Evolutionary conservation across 2,329 filamentous ascomycete genomes (phyloP), one percentile per base, ranked within the genome.

Genomic region (Chaetomiaceae sp.): DNA sequence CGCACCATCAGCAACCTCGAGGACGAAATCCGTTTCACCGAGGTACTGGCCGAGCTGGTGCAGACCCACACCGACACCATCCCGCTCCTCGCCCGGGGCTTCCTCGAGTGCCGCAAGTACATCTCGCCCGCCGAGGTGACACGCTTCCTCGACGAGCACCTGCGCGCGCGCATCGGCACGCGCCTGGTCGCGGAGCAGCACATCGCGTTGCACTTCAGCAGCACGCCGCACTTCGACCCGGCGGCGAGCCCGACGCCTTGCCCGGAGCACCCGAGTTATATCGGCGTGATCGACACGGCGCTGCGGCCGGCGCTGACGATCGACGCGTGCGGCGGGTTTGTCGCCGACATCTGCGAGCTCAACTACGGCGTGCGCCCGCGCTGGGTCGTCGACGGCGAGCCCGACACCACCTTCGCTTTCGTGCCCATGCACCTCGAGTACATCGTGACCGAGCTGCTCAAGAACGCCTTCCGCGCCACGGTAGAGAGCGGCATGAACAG

Each of bases 391-490:
- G 86, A 90, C 55, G 93, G 93, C 54, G 84, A 94, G 62, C 83
- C 86, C 0, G 83, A 86, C 42, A 88, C 90, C n/a, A 84, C 82
- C 0, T 95, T 98, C 61, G 89, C 91, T 17, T 93, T 94, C 60
- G 84, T 98, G 8, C 93, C 93, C 12, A 93, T 95, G 64, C 93
- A 98, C 65, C 77, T 98, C 19, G 91, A 97, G 67, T 98, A 98
- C 65, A 96, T 98, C 54, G 79, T 96, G 54, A 98, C 91, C 0
- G 93, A 98, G 66, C 76, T 98, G 1, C 76, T 98, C 48, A 98
- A 98, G 67, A 98, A 98, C 61, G 88, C 90, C 1, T 98, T 97
- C 70, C 81, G 93, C 35, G 91, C 93, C 4, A 94, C 88, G 0
- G 83, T 97, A 9, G 93, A 98, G 66, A 83, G 78, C 48, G 81